These are phyloP conservation scores for Ogataea hybrid DNA, from an alignment of 1,139 yeast species.

Conservation along the genomic window DNA sequence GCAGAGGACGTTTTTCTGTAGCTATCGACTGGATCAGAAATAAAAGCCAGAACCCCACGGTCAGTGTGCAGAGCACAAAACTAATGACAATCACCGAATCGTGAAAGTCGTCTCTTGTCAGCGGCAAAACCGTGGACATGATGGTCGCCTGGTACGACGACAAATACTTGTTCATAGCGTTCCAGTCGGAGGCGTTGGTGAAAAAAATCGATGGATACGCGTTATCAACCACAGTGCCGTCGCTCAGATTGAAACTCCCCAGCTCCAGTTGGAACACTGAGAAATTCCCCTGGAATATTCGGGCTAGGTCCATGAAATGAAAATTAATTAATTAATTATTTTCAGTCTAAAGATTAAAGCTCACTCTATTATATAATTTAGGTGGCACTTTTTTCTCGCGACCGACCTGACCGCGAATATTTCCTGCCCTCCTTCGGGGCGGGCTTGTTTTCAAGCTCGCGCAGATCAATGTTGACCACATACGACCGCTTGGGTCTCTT, in stretches of 20 bases:
- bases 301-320: not conserved
- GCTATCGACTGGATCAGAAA: conserved; percentile 45
- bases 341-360: not conserved
- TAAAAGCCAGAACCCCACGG: conserved; percentile 53
- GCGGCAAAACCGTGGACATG: conserved; percentile 17
- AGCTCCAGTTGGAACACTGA: conserved; percentile 21
- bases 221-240: conserved; percentile 1
- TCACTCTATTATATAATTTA: not conserved
- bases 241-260: conserved; percentile 8
- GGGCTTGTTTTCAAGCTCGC: conserved; percentile 35
- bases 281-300: conserved; percentile 10
- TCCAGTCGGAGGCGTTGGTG: conserved; percentile 22
- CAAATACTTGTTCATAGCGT: conserved; percentile 4
- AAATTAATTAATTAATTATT: not conserved
- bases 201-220: conserved; percentile 19
- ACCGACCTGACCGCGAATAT: conserved; percentile 4
- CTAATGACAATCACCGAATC: conserved; percentile 32
- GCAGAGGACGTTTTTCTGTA: conserved; percentile 48
- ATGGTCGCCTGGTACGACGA: not conserved
- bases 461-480: conserved; percentile 36
- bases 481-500: conserved; percentile 33
- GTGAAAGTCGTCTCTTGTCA: conserved; percentile 28
- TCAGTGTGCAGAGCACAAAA: conserved; percentile 32
- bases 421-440: conserved; percentile 5
- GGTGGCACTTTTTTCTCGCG: conserved; percentile 5